Percentiles rank a stretch among this genome's conserved stretches.
phyloP scores from a whole-genome alignment of 2,329 filamentous ascomycete species.

The Aspergillus phoenicis region DNA sequence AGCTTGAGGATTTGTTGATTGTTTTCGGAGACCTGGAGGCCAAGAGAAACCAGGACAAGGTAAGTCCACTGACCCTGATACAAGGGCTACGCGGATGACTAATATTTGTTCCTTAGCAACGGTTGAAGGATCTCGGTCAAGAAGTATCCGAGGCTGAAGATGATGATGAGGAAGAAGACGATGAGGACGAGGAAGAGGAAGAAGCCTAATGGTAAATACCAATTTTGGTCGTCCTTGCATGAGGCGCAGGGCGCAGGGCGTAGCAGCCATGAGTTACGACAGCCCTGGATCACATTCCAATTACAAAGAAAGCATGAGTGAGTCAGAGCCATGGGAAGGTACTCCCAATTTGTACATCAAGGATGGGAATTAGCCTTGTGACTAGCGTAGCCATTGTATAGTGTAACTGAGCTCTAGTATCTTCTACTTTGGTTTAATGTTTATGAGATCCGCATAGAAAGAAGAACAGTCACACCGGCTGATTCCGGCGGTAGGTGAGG shows the following conservation, averaged over 20 bases:
- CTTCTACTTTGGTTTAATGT: too few species aligned
- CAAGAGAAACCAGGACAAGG: constrained; percentile 74
- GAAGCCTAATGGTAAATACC: constrained; percentile 11
- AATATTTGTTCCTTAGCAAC: constrained; percentile 44
- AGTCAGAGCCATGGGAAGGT: too few species aligned
- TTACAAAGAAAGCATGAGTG: too few species aligned
- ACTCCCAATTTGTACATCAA: too few species aligned
- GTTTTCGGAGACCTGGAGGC: constrained; percentile 80
- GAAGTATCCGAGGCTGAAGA: constrained; percentile 76
- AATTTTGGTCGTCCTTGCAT: background rate
- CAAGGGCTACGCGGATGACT: background rate
- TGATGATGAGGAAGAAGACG: constrained; percentile 60
- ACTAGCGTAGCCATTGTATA: background rate
- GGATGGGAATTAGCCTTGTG: background rate
- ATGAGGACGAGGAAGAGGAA: constrained; percentile 38
- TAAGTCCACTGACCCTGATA: constrained; percentile 41
- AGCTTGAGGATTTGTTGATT: constrained; percentile 79
- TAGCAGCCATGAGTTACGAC: background rate
- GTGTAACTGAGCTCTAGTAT: too few species aligned
- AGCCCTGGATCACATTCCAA: too few species aligned
- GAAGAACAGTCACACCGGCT: too few species aligned
- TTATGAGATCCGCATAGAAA: too few species aligned
- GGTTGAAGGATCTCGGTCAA: constrained; percentile 67
- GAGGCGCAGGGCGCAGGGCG: background rate
- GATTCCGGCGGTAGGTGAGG: constrained; percentile 5